Evolutionary conservation across 495 filamentous ascomycete genomes (phyloP).

Genomic region (Aspergillus panamensis): DNA sequence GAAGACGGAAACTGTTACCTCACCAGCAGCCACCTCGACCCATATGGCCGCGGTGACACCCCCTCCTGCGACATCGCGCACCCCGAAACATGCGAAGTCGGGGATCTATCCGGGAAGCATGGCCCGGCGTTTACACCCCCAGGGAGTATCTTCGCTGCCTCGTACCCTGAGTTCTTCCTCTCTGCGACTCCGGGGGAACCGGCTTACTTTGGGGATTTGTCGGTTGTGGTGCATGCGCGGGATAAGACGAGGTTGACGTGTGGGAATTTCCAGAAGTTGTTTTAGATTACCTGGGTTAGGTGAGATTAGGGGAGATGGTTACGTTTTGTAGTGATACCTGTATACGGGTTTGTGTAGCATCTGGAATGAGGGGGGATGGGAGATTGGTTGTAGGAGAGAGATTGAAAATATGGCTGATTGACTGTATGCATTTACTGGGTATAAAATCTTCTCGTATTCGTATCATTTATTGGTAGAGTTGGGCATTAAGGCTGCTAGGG

Average conservation of each 20-base stretch:
- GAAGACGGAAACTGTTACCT: slow-evolving; percentile 73
- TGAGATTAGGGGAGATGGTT: neutral
- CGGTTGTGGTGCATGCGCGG: slow-evolving; percentile 64
- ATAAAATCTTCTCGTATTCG: too few relatives aligned
- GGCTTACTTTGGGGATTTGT: slow-evolving; percentile 76
- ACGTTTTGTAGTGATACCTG: neutral
- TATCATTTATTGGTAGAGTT: too few relatives aligned
- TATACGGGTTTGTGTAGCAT: neutral
- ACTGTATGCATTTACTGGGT: too few relatives aligned
- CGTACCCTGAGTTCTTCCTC: slow-evolving; percentile 65
- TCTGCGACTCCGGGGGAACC: slow-evolving; percentile 53
- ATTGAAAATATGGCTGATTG: too few relatives aligned
- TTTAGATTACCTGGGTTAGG: neutral
- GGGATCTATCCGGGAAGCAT: slow-evolving; percentile 82
- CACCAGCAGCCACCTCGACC: slow-evolving; percentile 66
- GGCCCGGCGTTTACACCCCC: slow-evolving; percentile 54
- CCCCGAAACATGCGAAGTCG: slow-evolving; percentile 74
- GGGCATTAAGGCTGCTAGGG: too few relatives aligned
- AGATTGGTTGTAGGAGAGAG: too few relatives aligned
- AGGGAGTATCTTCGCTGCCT: slow-evolving; percentile 34
- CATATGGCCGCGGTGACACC: slow-evolving; percentile 60
- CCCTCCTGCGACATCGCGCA: slow-evolving; percentile 58
- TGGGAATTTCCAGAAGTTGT: slow-evolving; percentile 26
- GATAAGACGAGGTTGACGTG: slow-evolving; percentile 28
- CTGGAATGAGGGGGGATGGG: neutral